Base-by-base conservation (phyloP, 2,329 filamentous ascomycete species). In the Emmonsiellopsis sp. region DNA sequence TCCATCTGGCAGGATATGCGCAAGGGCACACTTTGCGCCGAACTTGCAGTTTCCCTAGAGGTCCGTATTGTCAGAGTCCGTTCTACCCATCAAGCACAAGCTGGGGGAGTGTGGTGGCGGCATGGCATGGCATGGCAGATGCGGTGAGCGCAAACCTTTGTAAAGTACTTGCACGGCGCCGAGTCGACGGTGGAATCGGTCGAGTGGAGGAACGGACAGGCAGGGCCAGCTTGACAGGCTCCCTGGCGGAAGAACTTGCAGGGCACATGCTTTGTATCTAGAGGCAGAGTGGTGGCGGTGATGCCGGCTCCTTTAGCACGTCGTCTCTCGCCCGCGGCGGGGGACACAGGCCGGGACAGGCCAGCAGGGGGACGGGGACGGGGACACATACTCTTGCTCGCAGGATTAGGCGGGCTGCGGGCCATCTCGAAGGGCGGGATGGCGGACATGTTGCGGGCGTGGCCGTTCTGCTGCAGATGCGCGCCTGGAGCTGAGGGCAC, bases 231-330 rank as follows among this genome's bases (percentile, higher is more conserved):
- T 79, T 97, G 92, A 71, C 93, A 98, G 64, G 89, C 85, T 69
- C 92, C 91, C 75, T 95, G 89, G 52, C 90, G 85, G 73, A 93
- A 98, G 86, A 98, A 98, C 79, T 97, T 97, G 86, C 93, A 98
- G 40, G 93, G 93, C 44, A 98, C 93, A 75, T 97, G 93, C 57
- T 91, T 87, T 14, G 93, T 95, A 71, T 95, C 92, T 96, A 58
- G 49, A 49, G 34, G 42, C 11, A 39, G 34, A 27, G 3, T 4
- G 21, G 21, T 27, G 21, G 21, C 21, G 27, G 14, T 51, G 32
- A 33, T 14, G 13, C 14, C 49, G 21, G 39, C 13, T 27, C 31
- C 13, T 14, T 32, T 21, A 27, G 21, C 21, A 27, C 21, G 21
- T 27, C 21, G 21, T 27, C 21, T 27, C 21, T 27, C 21, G 21